phyloP scores from a whole-genome alignment of 1,284 basidiomycete genomes.

The Ganoderma sinense region DNA sequence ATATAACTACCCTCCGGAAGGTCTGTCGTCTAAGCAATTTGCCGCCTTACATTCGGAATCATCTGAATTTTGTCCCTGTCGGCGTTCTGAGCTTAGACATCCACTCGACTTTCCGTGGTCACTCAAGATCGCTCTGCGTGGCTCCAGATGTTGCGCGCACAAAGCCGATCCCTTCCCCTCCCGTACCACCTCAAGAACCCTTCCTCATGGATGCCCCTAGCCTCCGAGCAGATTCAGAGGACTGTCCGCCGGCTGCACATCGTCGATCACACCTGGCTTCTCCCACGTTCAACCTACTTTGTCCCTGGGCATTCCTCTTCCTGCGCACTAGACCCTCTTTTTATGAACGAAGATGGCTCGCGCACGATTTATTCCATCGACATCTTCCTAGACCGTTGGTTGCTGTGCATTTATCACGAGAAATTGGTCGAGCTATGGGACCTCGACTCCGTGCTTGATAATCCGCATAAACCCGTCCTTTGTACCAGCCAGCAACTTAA shows the following conservation, averaged over 20 bases:
- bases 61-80: background rate
- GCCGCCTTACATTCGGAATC: background rate
- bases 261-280: slow-evolving; percentile 31
- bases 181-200: slow-evolving; percentile 19
- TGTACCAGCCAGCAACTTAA: slow-evolving; percentile 23
- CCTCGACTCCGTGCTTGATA: slow-evolving; percentile 24
- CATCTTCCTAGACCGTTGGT: slow-evolving; percentile 37
- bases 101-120: slow-evolving; percentile 17
- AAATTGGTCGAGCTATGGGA: slow-evolving; percentile 40
- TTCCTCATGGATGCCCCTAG: slow-evolving; percentile 11
- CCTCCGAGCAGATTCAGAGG: slow-evolving; percentile 19
- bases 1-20: slow-evolving; percentile 33
- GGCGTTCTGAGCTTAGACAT: slow-evolving; percentile 28
- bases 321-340: slow-evolving; percentile 21
- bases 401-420: slow-evolving; percentile 37
- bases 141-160: slow-evolving; percentile 27
- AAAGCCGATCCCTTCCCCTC: slow-evolving; percentile 24
- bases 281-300: slow-evolving; percentile 23
- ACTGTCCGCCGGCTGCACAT: slow-evolving; percentile 24
- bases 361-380: slow-evolving; percentile 35
- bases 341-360: slow-evolving; percentile 20
- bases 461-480: slow-evolving; percentile 17
- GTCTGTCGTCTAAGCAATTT: slow-evolving; percentile 20
- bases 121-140: slow-evolving; percentile 34
- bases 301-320: slow-evolving; percentile 12